Base-by-base conservation (phyloP, 768 basidiomycete species). In the Suillus sp. region DNA sequence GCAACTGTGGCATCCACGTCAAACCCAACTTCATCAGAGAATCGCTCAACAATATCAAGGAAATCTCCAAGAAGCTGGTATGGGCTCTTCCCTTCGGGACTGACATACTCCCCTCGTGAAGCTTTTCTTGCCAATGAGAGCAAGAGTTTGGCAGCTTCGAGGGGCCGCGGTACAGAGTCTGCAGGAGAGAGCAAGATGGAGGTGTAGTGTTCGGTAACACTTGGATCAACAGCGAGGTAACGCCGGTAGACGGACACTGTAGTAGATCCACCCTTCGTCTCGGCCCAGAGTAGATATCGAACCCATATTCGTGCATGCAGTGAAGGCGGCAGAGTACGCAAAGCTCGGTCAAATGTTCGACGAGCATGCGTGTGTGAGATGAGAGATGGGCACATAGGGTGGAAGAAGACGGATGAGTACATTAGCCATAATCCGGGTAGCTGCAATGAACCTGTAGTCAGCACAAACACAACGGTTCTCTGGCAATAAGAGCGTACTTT, bases 41-140 rank as follows among this genome's bases (percentile, higher is more conserved):
- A 91, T 64, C 87, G 84, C 74, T 98, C 96, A 40, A 93, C 92
- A 4, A 97, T 86, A 40, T 96, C 92, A 50, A 99, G 84, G 83
- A 92, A 99, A 66, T 97, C 93, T 60, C 88, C 88, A 25, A 99
- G 86, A 4, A 99, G 82, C 70, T 98, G 95, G 71, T 97, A 98
- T 1, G 96, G 90, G 64, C 95, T 96, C 78, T 98, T 98, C 56
- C 92, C 92, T 73, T 98, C 95, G 0, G 93, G 88, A 63, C 93
- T 94, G 16, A 79, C 80, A 71, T 97, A 98, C 64, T 89, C 86
- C 30, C 95, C 95, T 45, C 85, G 82, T 0, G 90, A 83, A 2
- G 96, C 93, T 71, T 91, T 91, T 60, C 95, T 84, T 34, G 94
- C 93, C 62, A 99, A 77, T 2, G 86, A 84, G 34, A 99, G 81